Percentiles rank a stretch among this genome's conserved stretches.
Evolutionary conservation across 176 grass and related monocot genomes (phyloP).

Genomic region (Phragmites australis): DNA sequence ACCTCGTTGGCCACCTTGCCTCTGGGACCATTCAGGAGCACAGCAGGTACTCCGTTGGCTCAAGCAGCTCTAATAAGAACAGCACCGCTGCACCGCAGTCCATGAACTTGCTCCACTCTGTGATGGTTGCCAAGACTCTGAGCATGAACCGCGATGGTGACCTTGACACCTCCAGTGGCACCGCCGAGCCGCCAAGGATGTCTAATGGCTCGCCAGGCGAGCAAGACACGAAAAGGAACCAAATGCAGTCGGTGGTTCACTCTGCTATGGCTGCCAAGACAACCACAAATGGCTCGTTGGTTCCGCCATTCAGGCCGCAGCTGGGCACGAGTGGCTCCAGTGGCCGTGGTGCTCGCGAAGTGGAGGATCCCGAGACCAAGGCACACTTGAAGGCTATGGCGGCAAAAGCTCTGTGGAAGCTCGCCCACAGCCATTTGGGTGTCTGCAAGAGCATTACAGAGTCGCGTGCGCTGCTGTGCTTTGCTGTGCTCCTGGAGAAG

Average conservation of each 20-base stretch:
- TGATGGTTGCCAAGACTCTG: conserved; percentile 64
- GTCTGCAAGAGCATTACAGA: conserved; percentile 91
- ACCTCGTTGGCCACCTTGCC: conserved; percentile 80
- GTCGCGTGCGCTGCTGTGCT: conserved; percentile 82
- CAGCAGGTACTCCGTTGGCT: conserved; percentile 66
- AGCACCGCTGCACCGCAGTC: neutral
- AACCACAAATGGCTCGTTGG: conserved; percentile 22
- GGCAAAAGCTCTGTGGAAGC: conserved; percentile 66
- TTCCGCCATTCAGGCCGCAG: conserved; percentile 37
- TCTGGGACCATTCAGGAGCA: conserved; percentile 93
- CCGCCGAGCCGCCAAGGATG: conserved; percentile 7
- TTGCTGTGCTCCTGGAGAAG: conserved; percentile 80
- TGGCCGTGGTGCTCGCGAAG: conserved; percentile 45
- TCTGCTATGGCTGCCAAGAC: conserved; percentile 62
- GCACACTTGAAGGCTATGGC: conserved; percentile 83
- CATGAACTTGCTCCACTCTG: conserved; percentile 68
- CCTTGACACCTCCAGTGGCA: neutral
- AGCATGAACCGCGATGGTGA: conserved; percentile 41
- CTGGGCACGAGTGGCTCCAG: conserved; percentile 45
- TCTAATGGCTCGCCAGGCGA: neutral
- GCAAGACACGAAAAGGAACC: conserved; percentile 38
- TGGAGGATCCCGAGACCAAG: conserved; percentile 63
- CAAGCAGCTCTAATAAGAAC: conserved; percentile 47
- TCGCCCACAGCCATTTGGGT: conserved; percentile 56
- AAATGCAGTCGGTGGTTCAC: conserved; percentile 77